Evolutionary conservation across 2,329 filamentous ascomycete genomes (phyloP), one percentile per base, ranked within the genome.

Genomic region (Podosphaera xanthii): DNA sequence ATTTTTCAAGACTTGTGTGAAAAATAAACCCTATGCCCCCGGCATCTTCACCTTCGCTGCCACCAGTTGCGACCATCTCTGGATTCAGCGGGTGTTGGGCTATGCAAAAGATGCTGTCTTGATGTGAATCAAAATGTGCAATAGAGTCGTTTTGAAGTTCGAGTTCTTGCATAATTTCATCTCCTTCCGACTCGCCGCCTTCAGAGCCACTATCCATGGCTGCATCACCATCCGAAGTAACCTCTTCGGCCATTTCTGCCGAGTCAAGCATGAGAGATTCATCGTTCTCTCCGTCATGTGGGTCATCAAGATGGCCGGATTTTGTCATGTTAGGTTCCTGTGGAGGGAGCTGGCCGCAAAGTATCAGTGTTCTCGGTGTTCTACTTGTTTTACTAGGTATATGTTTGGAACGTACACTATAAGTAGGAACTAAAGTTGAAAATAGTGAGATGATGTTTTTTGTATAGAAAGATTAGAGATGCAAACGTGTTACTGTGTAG

Each of bases 51-150:
- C 83, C 84, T 58, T 82, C 81, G 59, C 78, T 79, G 63, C 90
- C 92, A 61, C 92, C 92, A 0, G 92, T 95, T 2, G 90, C 85
- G 61, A 97, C 76, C 61, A 97, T 82, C 30, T 82, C 77, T 4
- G 84, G 81, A 68, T 86, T 77, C 5, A 82, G 75, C 3, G 92
- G 92, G 70, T 98, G 92, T 70, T 95, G 88, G 22, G 91, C 88
- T 70, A 98, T 92, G 72, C 87, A 82, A 75, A 96, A 98, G 68
- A 98, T 86, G 61, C 85, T 90, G 77, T 96, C 89, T 65, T 82
- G 85, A 74, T 96, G 88, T 42, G 74, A 72, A 74, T 97, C 92
- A 69, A 97, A 96, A 75, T 94, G 91, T 61, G 88, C 91, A 64
- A 84, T 77, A 64, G 88, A 94, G 76, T 98, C 91, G 76, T 97